Percentiles rank a stretch among this genome's conserved stretches.
Conservation (phyloP, 306 rosid genomes). For the Pterocarpus macrocarpus region DNA sequence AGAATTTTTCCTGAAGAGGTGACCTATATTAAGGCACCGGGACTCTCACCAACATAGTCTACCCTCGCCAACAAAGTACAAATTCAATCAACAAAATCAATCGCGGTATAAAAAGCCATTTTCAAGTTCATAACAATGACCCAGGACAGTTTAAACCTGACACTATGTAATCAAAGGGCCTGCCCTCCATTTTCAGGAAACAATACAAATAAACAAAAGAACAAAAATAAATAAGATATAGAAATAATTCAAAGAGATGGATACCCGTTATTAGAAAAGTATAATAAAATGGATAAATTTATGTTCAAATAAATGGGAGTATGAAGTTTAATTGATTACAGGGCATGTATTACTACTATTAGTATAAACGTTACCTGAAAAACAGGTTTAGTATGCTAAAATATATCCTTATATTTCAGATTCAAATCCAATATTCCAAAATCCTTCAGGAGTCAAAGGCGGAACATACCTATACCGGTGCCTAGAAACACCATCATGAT, state of each 20-base stretch:
- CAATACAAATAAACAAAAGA: neutral
- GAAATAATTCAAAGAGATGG: neutral
- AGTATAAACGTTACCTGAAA: neutral
- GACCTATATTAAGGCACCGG: too few relatives aligned
- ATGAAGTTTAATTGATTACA: conserved; percentile 25
- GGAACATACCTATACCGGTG: conserved; percentile 93
- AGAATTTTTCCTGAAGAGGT: too few relatives aligned
- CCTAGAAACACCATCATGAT: conserved; percentile 96
- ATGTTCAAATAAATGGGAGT: neutral
- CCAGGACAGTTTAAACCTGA: conserved; percentile 12
- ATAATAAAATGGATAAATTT: conserved; percentile 11
- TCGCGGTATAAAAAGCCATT: neutral
- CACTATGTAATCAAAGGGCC: neutral
- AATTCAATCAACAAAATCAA: too few relatives aligned
- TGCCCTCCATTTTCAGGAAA: conserved; percentile 15
- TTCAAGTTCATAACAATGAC: neutral
- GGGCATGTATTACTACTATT: neutral
- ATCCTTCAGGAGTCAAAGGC: conserved; percentile 97
- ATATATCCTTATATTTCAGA: conserved; percentile 69
- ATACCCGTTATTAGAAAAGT: neutral
- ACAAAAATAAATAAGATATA: conserved; percentile 19
- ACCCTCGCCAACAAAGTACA: too few relatives aligned
- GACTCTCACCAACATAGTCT: too few relatives aligned
- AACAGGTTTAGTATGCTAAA: conserved; percentile 32
- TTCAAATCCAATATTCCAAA: conserved; percentile 98